phyloP scores from a whole-genome alignment of 495 filamentous ascomycete species.

The Clohesyomyces aquaticus region DNA sequence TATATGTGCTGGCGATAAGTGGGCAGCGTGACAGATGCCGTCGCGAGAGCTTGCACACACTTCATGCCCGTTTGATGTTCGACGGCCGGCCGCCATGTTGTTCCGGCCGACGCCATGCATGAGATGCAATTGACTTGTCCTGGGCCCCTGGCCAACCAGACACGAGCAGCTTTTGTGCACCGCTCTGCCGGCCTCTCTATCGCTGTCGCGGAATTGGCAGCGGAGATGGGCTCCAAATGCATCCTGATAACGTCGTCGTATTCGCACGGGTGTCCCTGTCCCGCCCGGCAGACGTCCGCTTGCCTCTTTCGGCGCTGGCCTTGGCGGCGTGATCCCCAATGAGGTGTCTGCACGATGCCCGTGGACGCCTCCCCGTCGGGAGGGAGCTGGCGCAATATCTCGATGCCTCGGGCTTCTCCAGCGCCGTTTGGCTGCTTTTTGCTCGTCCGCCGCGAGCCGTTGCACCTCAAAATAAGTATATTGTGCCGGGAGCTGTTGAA shows the following conservation, averaged over 20 bases:
- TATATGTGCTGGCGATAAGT: too few species aligned
- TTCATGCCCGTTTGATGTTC: background rate
- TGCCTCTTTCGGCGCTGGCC: too few species aligned
- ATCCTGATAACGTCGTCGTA: too few species aligned
- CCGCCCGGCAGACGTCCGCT: too few species aligned
- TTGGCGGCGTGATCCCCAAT: too few species aligned
- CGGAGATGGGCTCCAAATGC: background rate
- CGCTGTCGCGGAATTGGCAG: background rate
- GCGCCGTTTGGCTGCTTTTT: background rate
- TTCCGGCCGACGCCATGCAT: background rate
- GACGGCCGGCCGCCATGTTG: background rate
- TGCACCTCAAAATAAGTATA: background rate
- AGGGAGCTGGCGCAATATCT: background rate
- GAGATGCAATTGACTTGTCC: too few species aligned
- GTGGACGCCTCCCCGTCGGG: background rate
- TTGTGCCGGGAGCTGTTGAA: too few species aligned
- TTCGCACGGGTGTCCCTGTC: too few species aligned
- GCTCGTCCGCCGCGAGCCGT: background rate
- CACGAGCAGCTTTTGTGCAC: too few species aligned
- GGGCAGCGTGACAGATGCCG: background rate
- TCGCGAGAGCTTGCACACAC: background rate
- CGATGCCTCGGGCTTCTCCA: too few species aligned
- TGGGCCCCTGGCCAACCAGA: too few species aligned
- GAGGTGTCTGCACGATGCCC: background rate
- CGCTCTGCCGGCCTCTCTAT: too few species aligned